Percentiles rank a stretch among this genome's conserved stretches.
phyloP scores from a whole-genome alignment of 306 rosid species.

The Cucumis sativus region Cucumber_9930_V3 NC_026655.2:5174001-5174500 shows the following conservation, averaged over 20 bases:
- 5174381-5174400: constrained; percentile 54
- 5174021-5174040: constrained; percentile 51
- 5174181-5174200: constrained; percentile 86
- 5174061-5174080: constrained; percentile 31
- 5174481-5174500: constrained; percentile 85
- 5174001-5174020: constrained; percentile 47
- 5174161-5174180: constrained; percentile 43
- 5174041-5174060: constrained; percentile 67
- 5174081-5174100: constrained; percentile 2
- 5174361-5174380: constrained; percentile 79
- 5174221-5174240: constrained; percentile 12
- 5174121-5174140: constrained; percentile 41
- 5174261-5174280: constrained; percentile 73
- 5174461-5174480: constrained; percentile 59
- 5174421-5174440: constrained; percentile 87
- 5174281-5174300: constrained; percentile 46
- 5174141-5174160: constrained; percentile 70
- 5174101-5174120: neutral
- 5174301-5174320: constrained; percentile 62
- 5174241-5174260: constrained; percentile 38
- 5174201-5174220: constrained; percentile 81
- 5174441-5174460: constrained; percentile 65
- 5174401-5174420: constrained; percentile 62
- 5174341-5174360: constrained; percentile 80
- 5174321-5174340: constrained; percentile 69